Percentiles rank a stretch among this genome's conserved stretches.
phyloP scores from a whole-genome alignment of 2,329 filamentous ascomycete genomes.

The Orbilia oligospora region DNA sequence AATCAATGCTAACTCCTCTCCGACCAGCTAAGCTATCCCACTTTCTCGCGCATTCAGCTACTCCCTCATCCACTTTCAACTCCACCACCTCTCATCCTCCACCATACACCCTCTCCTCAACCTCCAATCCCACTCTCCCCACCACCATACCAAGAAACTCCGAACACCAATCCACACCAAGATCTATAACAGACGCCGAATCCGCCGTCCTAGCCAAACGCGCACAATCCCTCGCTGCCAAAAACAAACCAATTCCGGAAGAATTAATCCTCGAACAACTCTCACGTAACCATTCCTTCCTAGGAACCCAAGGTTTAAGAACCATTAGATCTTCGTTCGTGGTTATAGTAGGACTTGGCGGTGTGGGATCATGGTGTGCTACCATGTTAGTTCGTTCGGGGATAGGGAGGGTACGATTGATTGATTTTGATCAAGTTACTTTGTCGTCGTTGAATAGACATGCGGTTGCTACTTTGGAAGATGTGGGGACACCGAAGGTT shows the following conservation, averaged over 20 bases:
- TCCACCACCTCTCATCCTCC: constrained; percentile 15
- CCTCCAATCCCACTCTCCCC: constrained; percentile 41
- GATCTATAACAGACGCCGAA: constrained; percentile 70
- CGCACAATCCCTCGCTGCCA: constrained; percentile 68
- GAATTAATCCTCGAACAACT: constrained; percentile 95
- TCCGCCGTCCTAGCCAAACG: constrained; percentile 73
- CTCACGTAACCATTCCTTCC: constrained; percentile 90
- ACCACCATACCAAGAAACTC: constrained; percentile 58
- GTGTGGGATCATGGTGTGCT: constrained; percentile 92
- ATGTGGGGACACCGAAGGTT: constrained; percentile 94
- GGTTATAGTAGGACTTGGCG: constrained; percentile 91
- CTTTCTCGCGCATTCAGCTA: constrained; percentile 59
- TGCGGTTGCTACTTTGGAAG: constrained; percentile 90
- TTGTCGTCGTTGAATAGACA: constrained; percentile 95
- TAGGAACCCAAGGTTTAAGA: constrained; percentile 83
- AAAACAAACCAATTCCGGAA: constrained; percentile 65
- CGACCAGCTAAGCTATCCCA: constrained; percentile 59
- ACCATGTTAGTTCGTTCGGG: constrained; percentile 90
- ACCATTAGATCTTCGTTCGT: constrained; percentile 87
- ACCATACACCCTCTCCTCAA: constrained; percentile 57
- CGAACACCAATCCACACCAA: constrained; percentile 59
- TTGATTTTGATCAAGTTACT: constrained; percentile 98
- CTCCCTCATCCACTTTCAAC: constrained; percentile 31
- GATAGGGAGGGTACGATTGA: constrained; percentile 85
- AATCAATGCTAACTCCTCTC: constrained; percentile 34